Evolutionary conservation across 2,329 filamentous ascomycete species (phyloP).

Genomic region (Drechslerella coelobrocha): DNA sequence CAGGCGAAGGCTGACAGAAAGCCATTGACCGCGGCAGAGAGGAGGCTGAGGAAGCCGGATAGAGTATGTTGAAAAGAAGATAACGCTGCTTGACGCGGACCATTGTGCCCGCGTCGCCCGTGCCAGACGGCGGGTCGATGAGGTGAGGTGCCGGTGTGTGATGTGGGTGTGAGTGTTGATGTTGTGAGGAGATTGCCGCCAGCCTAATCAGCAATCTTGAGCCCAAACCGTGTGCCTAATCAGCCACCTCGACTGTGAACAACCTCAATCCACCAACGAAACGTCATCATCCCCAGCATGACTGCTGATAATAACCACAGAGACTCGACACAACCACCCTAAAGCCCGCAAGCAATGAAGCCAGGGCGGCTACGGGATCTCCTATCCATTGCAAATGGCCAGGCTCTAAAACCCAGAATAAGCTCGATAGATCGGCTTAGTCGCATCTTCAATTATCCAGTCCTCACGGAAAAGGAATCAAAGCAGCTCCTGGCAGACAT

Average conservation of each 20-base stretch:
- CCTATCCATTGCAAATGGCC: too few species aligned
- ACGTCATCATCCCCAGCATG: not conserved
- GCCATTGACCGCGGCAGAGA: slow-evolving; percentile 68
- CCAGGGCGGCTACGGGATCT: not conserved
- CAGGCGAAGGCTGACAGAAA: slow-evolving; percentile 79
- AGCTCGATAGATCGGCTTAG: slow-evolving; percentile 14
- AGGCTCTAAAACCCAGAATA: too few species aligned
- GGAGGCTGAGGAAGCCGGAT: slow-evolving; percentile 67
- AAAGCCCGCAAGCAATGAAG: slow-evolving; percentile 21
- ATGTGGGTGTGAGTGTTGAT: too few species aligned
- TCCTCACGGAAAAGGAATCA: slow-evolving; percentile 39
- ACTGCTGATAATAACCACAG: not conserved
- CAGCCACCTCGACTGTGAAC: too few species aligned
- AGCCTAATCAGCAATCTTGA: too few species aligned
- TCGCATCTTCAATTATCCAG: slow-evolving; percentile 29
- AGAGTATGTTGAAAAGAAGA: slow-evolving; percentile 90
- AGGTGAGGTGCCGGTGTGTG: not conserved
- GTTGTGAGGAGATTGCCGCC: too few species aligned
- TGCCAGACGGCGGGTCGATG: not conserved
- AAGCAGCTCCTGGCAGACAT: slow-evolving; percentile 28
- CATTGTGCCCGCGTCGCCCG: slow-evolving; percentile 64
- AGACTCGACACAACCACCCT: not conserved
- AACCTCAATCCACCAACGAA: not conserved
- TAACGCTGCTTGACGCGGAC: slow-evolving; percentile 97
- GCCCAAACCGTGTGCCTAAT: too few species aligned